Percentiles rank a stretch among this genome's conserved stretches.
phyloP scores from a whole-genome alignment of 441 rosid genomes.

The Populus tomentosa region DNA sequence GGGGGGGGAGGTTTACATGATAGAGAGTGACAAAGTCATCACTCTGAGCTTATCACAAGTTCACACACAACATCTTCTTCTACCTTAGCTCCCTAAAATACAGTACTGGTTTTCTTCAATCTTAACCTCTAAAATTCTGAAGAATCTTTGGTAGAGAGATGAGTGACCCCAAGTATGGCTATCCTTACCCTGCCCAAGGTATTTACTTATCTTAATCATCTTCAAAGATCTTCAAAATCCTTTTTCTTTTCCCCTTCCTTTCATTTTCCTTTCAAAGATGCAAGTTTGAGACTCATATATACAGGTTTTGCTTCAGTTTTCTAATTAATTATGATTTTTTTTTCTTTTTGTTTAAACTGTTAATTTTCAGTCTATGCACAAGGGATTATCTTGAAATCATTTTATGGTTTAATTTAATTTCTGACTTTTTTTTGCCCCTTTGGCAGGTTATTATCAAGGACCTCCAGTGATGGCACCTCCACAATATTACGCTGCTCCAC shows the following conservation, averaged over 20 bases:
- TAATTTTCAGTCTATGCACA: too few species aligned
- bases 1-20: too few species aligned
- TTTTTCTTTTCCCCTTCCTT: too few species aligned
- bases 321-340: too few species aligned
- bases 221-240: neutral
- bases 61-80: too few species aligned
- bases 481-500: conserved; percentile 59
- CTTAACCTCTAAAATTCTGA: neutral
- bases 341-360: too few species aligned
- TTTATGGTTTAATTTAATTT: neutral
- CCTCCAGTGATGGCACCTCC: conserved; percentile 83
- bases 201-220: neutral
- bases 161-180: conserved; percentile 63
- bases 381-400: neutral
- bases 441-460: conserved; percentile 63
- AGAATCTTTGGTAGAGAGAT: conserved; percentile 14
- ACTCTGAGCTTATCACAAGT: too few species aligned
- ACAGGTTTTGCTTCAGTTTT: too few species aligned
- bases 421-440: neutral
- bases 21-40: too few species aligned
- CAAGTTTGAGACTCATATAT: too few species aligned
- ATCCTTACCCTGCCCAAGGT: conserved; percentile 75
- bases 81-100: neutral
- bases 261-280: too few species aligned
- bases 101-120: neutral